Percentiles rank a stretch among this genome's conserved stretches.
Evolutionary conservation across 495 filamentous ascomycete species (phyloP).

Genomic region (Trichoderma reesei): DNA sequence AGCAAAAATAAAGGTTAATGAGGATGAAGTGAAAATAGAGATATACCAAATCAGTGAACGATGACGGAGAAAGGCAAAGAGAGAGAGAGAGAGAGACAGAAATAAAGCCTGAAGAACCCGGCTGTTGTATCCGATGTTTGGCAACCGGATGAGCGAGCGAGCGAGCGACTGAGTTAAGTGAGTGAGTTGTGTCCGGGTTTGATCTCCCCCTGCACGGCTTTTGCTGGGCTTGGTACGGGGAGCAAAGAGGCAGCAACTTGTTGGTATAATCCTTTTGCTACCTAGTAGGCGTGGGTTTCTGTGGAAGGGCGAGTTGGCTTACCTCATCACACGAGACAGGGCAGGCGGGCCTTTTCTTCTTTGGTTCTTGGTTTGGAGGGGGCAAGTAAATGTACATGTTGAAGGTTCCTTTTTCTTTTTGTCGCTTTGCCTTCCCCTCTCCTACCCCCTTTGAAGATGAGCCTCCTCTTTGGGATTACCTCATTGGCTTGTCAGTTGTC

Average conservation of each 20-base stretch:
- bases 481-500: neutral
- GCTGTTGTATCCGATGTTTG: neutral
- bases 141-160: neutral
- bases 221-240: neutral
- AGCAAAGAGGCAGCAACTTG: neutral
- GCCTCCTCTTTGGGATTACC: no score
- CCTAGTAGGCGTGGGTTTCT: neutral
- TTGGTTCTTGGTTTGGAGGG: no score
- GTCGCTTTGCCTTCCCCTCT: neutral
- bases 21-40: neutral
- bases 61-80: no score
- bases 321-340: slow-evolving; percentile 5
- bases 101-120: neutral
- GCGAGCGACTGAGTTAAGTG: no score
- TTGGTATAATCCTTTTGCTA: neutral
- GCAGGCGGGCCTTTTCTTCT: neutral
- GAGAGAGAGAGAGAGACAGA: neutral
- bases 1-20: neutral
- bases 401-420: neutral
- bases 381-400: neutral
- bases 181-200: no score
- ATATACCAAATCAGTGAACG: no score
- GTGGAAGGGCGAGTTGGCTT: neutral
- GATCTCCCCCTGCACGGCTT: neutral
- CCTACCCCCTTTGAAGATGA: neutral